phyloP scores from a whole-genome alignment of 805 yeast species.

The Wickerhamomyces bisporus region DNA sequence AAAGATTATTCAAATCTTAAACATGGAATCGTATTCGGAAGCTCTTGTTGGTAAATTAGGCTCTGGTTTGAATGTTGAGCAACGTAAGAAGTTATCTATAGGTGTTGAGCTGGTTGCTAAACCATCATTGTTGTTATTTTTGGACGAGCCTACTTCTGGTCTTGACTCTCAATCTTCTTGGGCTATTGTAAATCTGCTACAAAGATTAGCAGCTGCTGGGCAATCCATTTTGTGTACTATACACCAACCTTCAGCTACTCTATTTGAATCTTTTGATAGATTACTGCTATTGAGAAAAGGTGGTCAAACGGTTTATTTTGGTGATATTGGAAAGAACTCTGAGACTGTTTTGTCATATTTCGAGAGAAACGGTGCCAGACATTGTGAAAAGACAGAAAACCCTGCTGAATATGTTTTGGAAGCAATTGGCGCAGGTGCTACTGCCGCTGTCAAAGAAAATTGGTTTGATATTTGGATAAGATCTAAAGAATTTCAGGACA shows the following conservation, averaged over 20 bases:
- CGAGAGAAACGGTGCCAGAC: slow-evolving; percentile 59
- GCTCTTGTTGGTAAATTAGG: slow-evolving; percentile 1
- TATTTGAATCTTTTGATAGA: slow-evolving; percentile 11
- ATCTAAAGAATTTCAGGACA: slow-evolving; percentile 30
- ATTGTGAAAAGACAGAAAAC: slow-evolving; percentile 49
- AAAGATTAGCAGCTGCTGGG: neutral
- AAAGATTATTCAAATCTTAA: slow-evolving; percentile 1
- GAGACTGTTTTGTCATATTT: slow-evolving; percentile 35
- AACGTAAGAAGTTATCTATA: slow-evolving; percentile 1
- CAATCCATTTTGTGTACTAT: slow-evolving; percentile 29
- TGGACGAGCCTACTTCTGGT: slow-evolving; percentile 2
- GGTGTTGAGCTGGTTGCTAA: slow-evolving; percentile 2
- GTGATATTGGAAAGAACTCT: slow-evolving; percentile 62
- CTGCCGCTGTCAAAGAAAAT: slow-evolving; percentile 46
- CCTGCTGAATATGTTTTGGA: slow-evolving; percentile 77
- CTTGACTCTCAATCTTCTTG: slow-evolving; percentile 1
- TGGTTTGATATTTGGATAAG: slow-evolving; percentile 59
- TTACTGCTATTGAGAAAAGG: slow-evolving; percentile 50
- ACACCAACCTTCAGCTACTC: slow-evolving; percentile 18
- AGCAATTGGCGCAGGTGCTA: slow-evolving; percentile 78
- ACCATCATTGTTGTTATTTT: neutral
- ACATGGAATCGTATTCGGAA: neutral
- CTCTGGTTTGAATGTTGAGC: slow-evolving; percentile 2
- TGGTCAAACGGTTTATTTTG: slow-evolving; percentile 69
- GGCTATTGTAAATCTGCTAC: slow-evolving; percentile 40